Conservation (phyloP, 192 early-diverging fungal species). For the Tieghemiomyces parasiticus region DNA sequence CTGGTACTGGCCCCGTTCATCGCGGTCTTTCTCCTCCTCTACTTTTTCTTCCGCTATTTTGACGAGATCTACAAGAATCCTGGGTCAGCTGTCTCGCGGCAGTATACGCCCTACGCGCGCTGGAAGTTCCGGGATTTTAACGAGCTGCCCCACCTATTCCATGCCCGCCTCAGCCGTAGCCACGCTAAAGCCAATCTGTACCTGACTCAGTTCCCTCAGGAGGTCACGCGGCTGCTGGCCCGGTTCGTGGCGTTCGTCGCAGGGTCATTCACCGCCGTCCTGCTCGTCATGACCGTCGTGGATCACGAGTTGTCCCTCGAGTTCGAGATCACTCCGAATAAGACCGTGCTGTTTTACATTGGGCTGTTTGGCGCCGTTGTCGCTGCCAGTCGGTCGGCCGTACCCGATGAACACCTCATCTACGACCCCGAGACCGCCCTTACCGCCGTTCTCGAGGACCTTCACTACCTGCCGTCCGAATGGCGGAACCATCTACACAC, state of each 20-base stretch:
- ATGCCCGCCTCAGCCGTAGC: conserved; percentile 53
- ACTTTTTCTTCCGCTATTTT: conserved; percentile 87
- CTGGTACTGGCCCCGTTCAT: conserved; percentile 79
- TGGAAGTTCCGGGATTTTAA: conserved; percentile 98
- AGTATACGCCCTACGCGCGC: conserved; percentile 70
- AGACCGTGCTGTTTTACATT: conserved; percentile 88
- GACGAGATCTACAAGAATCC: conserved; percentile 79
- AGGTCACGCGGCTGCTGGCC: conserved; percentile 58
- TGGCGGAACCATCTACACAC: conserved; percentile 79
- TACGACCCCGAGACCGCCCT: conserved; percentile 74
- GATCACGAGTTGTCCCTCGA: conserved; percentile 77
- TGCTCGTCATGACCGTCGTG: conserved; percentile 64
- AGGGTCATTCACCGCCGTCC: conserved; percentile 75
- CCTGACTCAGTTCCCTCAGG: conserved; percentile 79
- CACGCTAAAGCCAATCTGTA: conserved; percentile 67
- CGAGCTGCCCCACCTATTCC: conserved; percentile 85
- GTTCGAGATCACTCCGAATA: conserved; percentile 80
- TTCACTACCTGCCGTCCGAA: conserved; percentile 76
- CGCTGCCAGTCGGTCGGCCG: conserved; percentile 63
- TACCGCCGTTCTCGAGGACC: conserved; percentile 61
- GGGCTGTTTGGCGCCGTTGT: conserved; percentile 75
- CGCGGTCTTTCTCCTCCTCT: conserved; percentile 57
- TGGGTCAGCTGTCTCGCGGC: conserved; percentile 55
- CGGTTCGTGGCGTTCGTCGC: conserved; percentile 81
- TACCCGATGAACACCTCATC: conserved; percentile 65